A percentile compares a stretch with the other conserved stretches of the same genome.
phyloP scores from a whole-genome alignment of 768 basidiomycete species.

The Tephrocybe rancida region DNA sequence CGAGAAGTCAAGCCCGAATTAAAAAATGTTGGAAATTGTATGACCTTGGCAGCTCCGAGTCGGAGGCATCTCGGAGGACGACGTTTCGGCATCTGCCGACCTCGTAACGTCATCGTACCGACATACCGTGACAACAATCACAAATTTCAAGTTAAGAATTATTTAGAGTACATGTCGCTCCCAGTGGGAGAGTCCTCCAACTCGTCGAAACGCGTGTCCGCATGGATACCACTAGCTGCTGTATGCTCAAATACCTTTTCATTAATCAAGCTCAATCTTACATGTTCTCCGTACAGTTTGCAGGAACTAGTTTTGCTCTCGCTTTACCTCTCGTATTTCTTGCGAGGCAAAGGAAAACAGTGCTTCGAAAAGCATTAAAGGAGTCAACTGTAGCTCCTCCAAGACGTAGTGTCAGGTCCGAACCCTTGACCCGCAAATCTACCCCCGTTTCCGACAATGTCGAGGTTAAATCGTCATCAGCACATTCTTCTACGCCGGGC shows the following conservation, averaged over 20 bases:
- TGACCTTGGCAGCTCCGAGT: no score
- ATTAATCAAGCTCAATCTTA: background rate
- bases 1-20: no score
- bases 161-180: no score
- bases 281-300: slow-evolving; percentile 16
- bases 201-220: slow-evolving; percentile 11
- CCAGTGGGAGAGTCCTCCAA: no score
- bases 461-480: slow-evolving; percentile 17
- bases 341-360: slow-evolving; percentile 29
- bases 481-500: slow-evolving; percentile 29
- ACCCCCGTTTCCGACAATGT: slow-evolving; percentile 16
- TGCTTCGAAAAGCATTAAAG: slow-evolving; percentile 27
- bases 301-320: slow-evolving; percentile 24
- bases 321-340: slow-evolving; percentile 38
- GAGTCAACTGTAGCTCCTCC: slow-evolving; percentile 28
- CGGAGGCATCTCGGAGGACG: no score
- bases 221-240: slow-evolving; percentile 21
- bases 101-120: no score
- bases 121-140: no score
- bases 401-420: slow-evolving; percentile 21
- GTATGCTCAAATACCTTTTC: slow-evolving; percentile 4
- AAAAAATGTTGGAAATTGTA: no score
- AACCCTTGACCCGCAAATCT: slow-evolving; percentile 10
- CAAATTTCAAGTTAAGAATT: no score
- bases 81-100: no score